These are phyloP conservation scores for Sporobolus alterniflorus DNA, from an alignment of 202 grass and related monocot genomes.

Conservation along the genomic window DNA sequence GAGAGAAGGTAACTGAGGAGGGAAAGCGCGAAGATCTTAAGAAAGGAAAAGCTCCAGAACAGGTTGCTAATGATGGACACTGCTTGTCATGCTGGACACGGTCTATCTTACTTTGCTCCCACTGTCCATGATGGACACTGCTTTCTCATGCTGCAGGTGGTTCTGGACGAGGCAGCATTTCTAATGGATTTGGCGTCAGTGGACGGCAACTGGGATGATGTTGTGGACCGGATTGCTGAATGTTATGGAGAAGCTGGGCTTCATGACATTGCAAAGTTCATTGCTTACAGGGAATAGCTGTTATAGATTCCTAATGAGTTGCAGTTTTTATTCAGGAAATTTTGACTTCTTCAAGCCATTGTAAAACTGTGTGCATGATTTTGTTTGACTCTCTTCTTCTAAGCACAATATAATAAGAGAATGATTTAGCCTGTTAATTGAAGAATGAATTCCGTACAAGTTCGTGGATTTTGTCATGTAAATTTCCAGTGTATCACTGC, in stretches of 20 bases:
- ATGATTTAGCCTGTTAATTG: too few species aligned
- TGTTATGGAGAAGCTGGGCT: constrained; percentile 85
- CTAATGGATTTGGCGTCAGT: constrained; percentile 89
- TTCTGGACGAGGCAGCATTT: constrained; percentile 93
- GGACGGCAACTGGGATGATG: constrained; percentile 82
- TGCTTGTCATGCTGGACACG: not conserved
- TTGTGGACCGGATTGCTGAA: constrained; percentile 72
- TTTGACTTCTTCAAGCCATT: not conserved
- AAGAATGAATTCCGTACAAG: too few species aligned
- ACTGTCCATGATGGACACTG: too few species aligned
- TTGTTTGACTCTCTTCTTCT: not conserved
- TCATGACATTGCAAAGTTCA: constrained; percentile 79
- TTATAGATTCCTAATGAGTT: not conserved
- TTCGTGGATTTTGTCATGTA: too few species aligned
- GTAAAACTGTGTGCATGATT: not conserved
- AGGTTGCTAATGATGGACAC: constrained; percentile 30
- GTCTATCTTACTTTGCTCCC: not conserved
- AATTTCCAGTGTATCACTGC: too few species aligned
- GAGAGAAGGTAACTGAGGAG: constrained; percentile 86
- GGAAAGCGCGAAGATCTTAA: constrained; percentile 85
- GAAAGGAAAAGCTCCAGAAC: constrained; percentile 95
- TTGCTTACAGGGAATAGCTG: constrained; percentile 65
- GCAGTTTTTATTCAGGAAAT: not conserved
- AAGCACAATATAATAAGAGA: not conserved
- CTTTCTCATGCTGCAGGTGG: constrained; percentile 49